phyloP scores from a whole-genome alignment of 805 yeast genomes.

The Ogataea methanolica region DNA sequence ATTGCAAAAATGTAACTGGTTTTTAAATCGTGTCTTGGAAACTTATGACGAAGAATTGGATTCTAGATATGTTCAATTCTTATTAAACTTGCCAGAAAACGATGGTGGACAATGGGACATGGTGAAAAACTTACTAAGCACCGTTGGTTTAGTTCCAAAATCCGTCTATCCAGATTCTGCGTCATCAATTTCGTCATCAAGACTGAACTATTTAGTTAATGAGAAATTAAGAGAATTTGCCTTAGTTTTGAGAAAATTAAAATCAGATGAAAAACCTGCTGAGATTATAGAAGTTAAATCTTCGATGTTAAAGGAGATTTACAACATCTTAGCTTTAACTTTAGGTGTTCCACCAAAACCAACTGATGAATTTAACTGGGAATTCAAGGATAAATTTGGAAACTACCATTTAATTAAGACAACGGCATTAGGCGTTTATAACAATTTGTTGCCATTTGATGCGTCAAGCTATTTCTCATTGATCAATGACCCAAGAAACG shows the following conservation, averaged over 20 bases:
- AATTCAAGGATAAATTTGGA: slow-evolving; percentile 67
- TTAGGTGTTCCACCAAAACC: slow-evolving; percentile 81
- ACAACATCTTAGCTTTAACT: slow-evolving; percentile 60
- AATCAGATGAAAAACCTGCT: slow-evolving; percentile 35
- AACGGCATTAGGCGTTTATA: slow-evolving; percentile 66
- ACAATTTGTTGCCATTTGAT: slow-evolving; percentile 48
- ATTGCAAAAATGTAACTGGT: slow-evolving; percentile 79
- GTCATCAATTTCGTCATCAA: slow-evolving; percentile 49
- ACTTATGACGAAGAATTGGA: slow-evolving; percentile 64
- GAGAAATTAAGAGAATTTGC: slow-evolving; percentile 79
- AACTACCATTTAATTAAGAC: slow-evolving; percentile 46
- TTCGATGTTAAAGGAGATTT: slow-evolving; percentile 55
- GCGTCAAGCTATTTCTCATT: slow-evolving; percentile 56
- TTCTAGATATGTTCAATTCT: slow-evolving; percentile 63
- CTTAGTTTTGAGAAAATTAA: slow-evolving; percentile 52
- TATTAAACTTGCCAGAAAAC: slow-evolving; percentile 60
- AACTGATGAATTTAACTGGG: slow-evolving; percentile 64
- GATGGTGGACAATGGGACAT: slow-evolving; percentile 93
- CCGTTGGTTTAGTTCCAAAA: slow-evolving; percentile 79
- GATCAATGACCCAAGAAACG: slow-evolving; percentile 81
- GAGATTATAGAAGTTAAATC: slow-evolving; percentile 23
- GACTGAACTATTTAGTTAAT: slow-evolving; percentile 59
- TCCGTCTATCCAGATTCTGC: slow-evolving; percentile 68
- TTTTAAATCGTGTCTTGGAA: slow-evolving; percentile 69
- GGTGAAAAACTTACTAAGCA: slow-evolving; percentile 71